A percentile compares a stretch with the other conserved stretches of the same genome.
phyloP scores from a whole-genome alignment of 495 filamentous ascomycete genomes.

The Gamarada debralockiae region DNA sequence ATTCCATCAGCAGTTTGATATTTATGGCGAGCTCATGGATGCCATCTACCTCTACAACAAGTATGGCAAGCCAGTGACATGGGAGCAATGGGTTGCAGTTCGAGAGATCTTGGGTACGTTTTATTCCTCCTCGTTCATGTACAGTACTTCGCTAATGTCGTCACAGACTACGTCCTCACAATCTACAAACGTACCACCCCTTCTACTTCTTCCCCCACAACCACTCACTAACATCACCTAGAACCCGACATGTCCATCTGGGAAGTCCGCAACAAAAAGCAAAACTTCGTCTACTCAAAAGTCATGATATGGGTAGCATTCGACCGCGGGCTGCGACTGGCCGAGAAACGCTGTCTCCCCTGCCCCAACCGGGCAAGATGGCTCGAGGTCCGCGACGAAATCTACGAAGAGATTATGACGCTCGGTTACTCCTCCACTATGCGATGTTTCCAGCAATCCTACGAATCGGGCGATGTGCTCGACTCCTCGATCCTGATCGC shows the following conservation, averaged over 20 bases:
- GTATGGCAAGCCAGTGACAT: constrained; percentile 68
- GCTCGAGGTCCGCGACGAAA: constrained; percentile 54
- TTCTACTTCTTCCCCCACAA: too few species aligned
- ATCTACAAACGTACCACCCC: constrained; percentile 37
- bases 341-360: constrained; percentile 65
- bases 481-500: constrained; percentile 71
- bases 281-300: constrained; percentile 71
- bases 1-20: constrained; percentile 70
- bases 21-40: constrained; percentile 74
- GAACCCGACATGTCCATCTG: constrained; percentile 75
- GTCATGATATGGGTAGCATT: constrained; percentile 76
- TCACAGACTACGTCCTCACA: constrained; percentile 47
- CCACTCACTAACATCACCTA: constrained; percentile 11
- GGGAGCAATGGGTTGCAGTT: constrained; percentile 64
- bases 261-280: constrained; percentile 69
- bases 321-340: constrained; percentile 64
- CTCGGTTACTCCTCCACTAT: constrained; percentile 57
- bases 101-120: constrained; percentile 50
- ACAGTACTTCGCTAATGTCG: neutral
- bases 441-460: constrained; percentile 66
- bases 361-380: constrained; percentile 62
- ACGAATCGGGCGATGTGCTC: constrained; percentile 60
- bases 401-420: constrained; percentile 72
- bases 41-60: constrained; percentile 75
- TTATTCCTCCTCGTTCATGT: neutral